Evolutionary conservation across 805 yeast species (phyloP), one percentile per base, ranked within the genome.

Genomic region (Komagataella kurtzmanii): DNA sequence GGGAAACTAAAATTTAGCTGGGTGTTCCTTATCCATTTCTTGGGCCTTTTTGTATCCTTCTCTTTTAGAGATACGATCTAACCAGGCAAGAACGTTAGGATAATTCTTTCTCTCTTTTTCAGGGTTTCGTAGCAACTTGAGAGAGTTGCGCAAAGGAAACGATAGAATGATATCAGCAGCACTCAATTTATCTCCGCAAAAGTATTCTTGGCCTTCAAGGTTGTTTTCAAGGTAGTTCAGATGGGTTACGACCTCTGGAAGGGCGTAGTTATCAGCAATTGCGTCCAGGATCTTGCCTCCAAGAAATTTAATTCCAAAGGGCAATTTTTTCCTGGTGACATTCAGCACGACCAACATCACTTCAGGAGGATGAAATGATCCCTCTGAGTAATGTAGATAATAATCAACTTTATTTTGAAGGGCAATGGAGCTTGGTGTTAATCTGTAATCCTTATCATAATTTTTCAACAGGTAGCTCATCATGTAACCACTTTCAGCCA

Each of bases 401-500:
- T 75, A 82, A 53, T 75, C 76, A 43, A 78, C 73, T 45, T 64
- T 53, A 17, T 73, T 72, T 48, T 65, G 63, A 18, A 73, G 78
- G 5, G 69, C 68, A 6, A 62, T 71, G 47, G 64, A 61, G 6
- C 54, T 53, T 24, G 77, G 75, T 7, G 56, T 60, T 50, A 80
- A 65, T 18, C 61, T 65, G 14, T 68, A 61, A 2, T 60, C 56
- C 19, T 59, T 58, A 57, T 83, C 87, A 58, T 73, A 81, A 54
- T 77, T 65, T 19, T 61, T 59, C 49, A 80, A 63, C 24, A 84
- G 58, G 57, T 78, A 78, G 51, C 74, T 75, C 49, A 78, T 61
- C 46, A 84, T 81, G 48, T 71, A 69, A 2, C 85, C 89, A 14
- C 82, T 74, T 63, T 84, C 91, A 8, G 79, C 80, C 47, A 80